Percentiles rank a stretch among this genome's conserved stretches.
Conservation (phyloP, 352 stramenopile species). For the Phytophthora ramorum region DNA sequence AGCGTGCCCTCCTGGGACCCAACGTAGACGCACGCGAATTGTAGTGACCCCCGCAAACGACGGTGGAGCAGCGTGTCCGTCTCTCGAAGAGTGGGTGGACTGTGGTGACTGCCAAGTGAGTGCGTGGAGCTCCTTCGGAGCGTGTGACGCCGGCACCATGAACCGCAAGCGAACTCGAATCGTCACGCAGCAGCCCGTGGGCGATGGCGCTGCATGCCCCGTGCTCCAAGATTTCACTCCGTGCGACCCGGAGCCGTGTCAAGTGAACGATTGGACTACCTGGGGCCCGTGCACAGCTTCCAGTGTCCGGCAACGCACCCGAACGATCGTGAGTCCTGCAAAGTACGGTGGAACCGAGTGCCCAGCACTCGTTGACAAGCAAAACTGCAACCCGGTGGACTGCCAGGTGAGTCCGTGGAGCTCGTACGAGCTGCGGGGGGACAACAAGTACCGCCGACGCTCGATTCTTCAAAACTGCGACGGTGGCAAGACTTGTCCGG, state of each 20-base stretch:
- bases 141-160: constrained; percentile 37
- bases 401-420: constrained; percentile 66
- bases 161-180: constrained; percentile 54
- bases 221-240: constrained; percentile 42
- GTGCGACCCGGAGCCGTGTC: constrained; percentile 60
- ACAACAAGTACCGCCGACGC: constrained; percentile 53
- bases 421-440: constrained; percentile 44
- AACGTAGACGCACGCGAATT: constrained; percentile 35
- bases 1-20: constrained; percentile 36
- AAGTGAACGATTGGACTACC: constrained; percentile 54
- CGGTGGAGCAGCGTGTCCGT: constrained; percentile 37
- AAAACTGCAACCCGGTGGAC: constrained; percentile 74
- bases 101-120: constrained; percentile 67
- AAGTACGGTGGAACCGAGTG: constrained; percentile 59
- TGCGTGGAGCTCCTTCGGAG: constrained; percentile 50
- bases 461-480: constrained; percentile 44
- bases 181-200: constrained; percentile 51
- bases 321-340: constrained; percentile 46
- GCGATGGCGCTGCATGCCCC: constrained; percentile 60
- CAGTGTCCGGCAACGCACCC: constrained; percentile 50
- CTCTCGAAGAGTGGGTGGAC: constrained; percentile 36
- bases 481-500: constrained; percentile 49
- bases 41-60: constrained; percentile 38
- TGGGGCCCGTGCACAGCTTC: constrained; percentile 49
- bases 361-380: constrained; percentile 44